phyloP scores from a whole-genome alignment of 805 yeast species.

The Lachancea quebecensis region DNA sequence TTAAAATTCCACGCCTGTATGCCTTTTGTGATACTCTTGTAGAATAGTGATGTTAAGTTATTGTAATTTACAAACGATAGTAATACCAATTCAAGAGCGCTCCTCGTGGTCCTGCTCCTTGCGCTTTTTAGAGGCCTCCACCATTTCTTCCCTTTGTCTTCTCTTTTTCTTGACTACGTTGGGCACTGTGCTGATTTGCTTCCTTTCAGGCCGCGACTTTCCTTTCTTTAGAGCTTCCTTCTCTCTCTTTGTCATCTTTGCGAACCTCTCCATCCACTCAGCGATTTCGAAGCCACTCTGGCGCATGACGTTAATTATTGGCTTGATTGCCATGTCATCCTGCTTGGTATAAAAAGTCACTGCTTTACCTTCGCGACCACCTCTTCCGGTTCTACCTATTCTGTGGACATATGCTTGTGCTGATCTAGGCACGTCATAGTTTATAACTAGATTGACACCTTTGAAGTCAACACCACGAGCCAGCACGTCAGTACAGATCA shows the following conservation, averaged over 20 bases:
- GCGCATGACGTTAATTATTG: constrained; percentile 89
- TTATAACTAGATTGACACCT: constrained; percentile 89
- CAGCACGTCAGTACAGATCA: constrained; percentile 92
- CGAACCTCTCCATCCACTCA: constrained; percentile 73
- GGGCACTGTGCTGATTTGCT: constrained; percentile 81
- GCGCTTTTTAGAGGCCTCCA: constrained; percentile 63
- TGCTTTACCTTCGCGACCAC: constrained; percentile 79
- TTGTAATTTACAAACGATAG: too few species aligned
- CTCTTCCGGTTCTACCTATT: constrained; percentile 98
- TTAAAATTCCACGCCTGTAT: background rate
- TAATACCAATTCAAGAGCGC: background rate
- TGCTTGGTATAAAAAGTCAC: constrained; percentile 91
- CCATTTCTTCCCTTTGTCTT: constrained; percentile 60
- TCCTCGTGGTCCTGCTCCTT: constrained; percentile 25
- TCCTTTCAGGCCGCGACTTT: constrained; percentile 47
- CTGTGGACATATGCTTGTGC: constrained; percentile 96
- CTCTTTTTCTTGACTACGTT: constrained; percentile 56
- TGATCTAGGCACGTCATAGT: constrained; percentile 91
- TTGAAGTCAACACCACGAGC: constrained; percentile 97
- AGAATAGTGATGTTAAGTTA: too few species aligned
- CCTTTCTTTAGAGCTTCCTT: constrained; percentile 53
- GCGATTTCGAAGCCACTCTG: constrained; percentile 76
- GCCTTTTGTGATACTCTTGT: background rate
- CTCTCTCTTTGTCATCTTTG: constrained; percentile 56
- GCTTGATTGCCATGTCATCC: constrained; percentile 66